A percentile compares a stretch with the other conserved stretches of the same genome.
Conservation (phyloP, 2,329 filamentous ascomycete genomes). For the Fusarium nisikadoi region DNA sequence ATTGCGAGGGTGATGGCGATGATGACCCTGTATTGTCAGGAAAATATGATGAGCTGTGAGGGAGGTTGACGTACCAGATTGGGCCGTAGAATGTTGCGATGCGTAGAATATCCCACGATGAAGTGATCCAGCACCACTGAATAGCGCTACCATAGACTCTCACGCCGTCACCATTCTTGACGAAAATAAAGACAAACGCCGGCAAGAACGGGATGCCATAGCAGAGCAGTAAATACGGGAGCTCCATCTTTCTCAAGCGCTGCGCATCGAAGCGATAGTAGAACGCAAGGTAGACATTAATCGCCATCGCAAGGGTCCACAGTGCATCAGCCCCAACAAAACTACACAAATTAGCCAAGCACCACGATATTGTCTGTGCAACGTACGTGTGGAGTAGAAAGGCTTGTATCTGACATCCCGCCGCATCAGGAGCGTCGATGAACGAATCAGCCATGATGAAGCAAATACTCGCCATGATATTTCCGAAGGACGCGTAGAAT, state of each 20-base stretch:
- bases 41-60: fast-evolving
- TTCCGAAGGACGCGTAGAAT: constrained; percentile 4
- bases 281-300: constrained; percentile 13
- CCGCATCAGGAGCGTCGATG: neutral
- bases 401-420: neutral
- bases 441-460: constrained; percentile 14
- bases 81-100: constrained; percentile 9
- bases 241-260: neutral
- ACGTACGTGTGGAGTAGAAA: constrained; percentile 5
- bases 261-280: constrained; percentile 7
- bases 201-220: neutral
- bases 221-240: neutral
- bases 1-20: constrained; percentile 2
- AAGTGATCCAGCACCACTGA: constrained; percentile 11
- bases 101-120: neutral
- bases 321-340: constrained; percentile 7
- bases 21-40: neutral
- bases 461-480: constrained; percentile 15
- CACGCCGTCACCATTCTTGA: neutral
- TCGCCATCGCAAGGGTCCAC: constrained; percentile 12
- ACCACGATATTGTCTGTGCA: fast-evolving
- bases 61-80: neutral
- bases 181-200: neutral
- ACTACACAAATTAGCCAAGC: neutral
- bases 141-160: neutral